phyloP scores from a whole-genome alignment of 1,284 basidiomycete species.

The Schizopora paradoxa region DNA sequence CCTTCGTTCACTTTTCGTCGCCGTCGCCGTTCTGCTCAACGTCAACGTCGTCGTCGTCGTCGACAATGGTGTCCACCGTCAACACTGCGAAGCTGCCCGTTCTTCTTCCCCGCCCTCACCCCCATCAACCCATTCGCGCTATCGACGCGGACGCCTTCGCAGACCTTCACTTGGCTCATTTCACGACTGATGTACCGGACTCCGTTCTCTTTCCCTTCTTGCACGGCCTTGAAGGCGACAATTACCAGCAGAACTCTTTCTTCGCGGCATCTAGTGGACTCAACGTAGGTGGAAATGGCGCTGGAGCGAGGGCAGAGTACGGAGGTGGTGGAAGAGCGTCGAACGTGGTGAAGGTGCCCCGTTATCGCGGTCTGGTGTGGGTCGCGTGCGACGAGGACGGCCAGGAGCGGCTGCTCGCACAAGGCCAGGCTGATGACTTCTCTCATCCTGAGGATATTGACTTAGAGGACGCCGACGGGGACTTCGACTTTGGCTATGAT shows the following conservation, averaged over 20 bases:
- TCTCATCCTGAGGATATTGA: constrained; percentile 16
- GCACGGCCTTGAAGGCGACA: constrained; percentile 76
- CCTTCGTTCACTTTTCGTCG: too few relatives aligned
- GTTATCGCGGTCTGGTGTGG: constrained; percentile 65
- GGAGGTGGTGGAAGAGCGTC: constrained; percentile 8
- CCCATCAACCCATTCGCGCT: constrained; percentile 41
- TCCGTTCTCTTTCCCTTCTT: constrained; percentile 78
- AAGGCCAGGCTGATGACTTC: constrained; percentile 11
- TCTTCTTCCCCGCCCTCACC: constrained; percentile 33
- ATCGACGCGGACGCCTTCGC: constrained; percentile 55
- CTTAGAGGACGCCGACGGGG: constrained; percentile 17
- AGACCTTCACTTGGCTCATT: constrained; percentile 55
- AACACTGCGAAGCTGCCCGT: constrained; percentile 37
- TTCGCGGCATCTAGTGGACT: constrained; percentile 44
- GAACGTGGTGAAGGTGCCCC: constrained; percentile 33
- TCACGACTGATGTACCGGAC: constrained; percentile 68
- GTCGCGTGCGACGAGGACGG: constrained; percentile 65
- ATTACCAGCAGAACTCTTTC: constrained; percentile 71
- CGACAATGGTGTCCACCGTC: too few relatives aligned
- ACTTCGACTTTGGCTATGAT: constrained; percentile 20
- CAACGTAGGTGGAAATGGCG: constrained; percentile 10
- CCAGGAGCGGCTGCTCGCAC: constrained; percentile 16
- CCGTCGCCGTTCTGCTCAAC: too few relatives aligned
- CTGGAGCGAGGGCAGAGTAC: not conserved
- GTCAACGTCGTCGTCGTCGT: too few relatives aligned